Evolutionary conservation across 352 stramenopile species (phyloP).

Genomic region (Phytophthora pistaciae): DNA sequence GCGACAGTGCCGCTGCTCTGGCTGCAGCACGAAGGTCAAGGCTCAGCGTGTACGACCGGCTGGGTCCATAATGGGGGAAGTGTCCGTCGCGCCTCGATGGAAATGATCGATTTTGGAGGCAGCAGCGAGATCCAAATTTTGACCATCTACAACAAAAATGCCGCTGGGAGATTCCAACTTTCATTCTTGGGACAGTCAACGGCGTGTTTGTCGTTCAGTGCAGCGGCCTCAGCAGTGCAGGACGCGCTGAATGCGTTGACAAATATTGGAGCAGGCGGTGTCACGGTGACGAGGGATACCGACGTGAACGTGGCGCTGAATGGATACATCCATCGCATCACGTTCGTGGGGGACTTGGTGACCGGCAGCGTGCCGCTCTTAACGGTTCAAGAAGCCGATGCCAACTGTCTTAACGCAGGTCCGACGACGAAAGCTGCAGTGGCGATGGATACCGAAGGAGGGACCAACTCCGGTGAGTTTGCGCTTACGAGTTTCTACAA

Average conservation of each 20-base stretch:
- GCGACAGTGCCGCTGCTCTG: conserved; percentile 44
- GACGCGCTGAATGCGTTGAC: conserved; percentile 36
- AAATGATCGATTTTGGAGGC: conserved; percentile 59
- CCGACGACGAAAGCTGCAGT: conserved; percentile 30
- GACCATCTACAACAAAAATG: conserved; percentile 40
- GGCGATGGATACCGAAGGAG: conserved; percentile 32
- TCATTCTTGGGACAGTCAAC: conserved; percentile 53
- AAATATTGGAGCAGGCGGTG: conserved; percentile 44
- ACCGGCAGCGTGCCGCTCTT: conserved; percentile 60
- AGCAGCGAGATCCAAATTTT: conserved; percentile 73
- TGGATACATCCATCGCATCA: conserved; percentile 71
- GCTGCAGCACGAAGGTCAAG: conserved; percentile 30
- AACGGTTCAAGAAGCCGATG: conserved; percentile 10
- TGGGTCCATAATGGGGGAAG: conserved; percentile 51
- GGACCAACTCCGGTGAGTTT: conserved; percentile 42
- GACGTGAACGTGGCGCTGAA: conserved; percentile 49
- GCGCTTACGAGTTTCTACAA: conserved; percentile 58
- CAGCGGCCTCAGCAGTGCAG: conserved; percentile 29
- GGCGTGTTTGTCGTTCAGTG: conserved; percentile 50
- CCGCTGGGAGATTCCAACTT: conserved; percentile 50
- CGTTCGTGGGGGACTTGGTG: conserved; percentile 70
- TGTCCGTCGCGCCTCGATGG: conserved; percentile 52
- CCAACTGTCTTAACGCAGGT: conserved; percentile 11
- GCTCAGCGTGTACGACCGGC: conserved; percentile 24
- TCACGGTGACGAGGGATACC: conserved; percentile 59